Base-by-base conservation (phyloP, 1,284 basidiomycete species). In the Gastroboletus turbinatus region DNA sequence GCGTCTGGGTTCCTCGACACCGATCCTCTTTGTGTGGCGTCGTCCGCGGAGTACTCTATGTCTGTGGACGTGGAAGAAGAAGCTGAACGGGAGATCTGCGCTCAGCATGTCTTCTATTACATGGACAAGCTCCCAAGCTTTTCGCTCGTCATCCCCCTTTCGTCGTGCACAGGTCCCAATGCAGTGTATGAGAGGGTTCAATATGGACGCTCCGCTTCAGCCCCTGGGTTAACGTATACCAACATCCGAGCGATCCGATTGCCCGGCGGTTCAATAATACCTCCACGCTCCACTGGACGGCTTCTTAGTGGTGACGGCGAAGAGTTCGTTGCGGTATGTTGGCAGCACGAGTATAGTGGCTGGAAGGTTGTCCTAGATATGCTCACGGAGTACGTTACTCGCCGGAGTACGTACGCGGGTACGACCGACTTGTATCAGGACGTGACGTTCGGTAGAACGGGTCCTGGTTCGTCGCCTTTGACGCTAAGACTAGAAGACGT, bases 351-450 rank as follows among this genome's bases (percentile, higher is more conserved):
- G 39, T 84, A 91, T 66, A 92, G 87, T 11, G 92, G 89, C 0
- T 95, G 93, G 92, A 88, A 84, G 64, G 69, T 95, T 16, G 73
- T 94, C 19, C 72, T 91, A 11, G 94, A 94, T 63, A 73, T 94
- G 21, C 75, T 96, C 50, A 82, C 84, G 6, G 83, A 87, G 66
- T 93, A 88, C 65, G 82, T 88, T 49, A 84, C 82, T 58, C 79
- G 80, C 39, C 74, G 77, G 55, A 78, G 81, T 14, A 67, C 76
- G 65, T 72, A 74, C 48, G 69, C 73, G 35, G 74, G 75, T 4
- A 69, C 74, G 5, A 67, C 74, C 5, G 75, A 77, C 10, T 74
- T 74, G 27, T 82, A 79, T 64, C 76, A 78, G 45, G 78, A 83
- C 47, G 74, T 82, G 33, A 78, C 80, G 5, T 84, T 84, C 62